phyloP scores from a whole-genome alignment of 305 asterid species.

The Lippia alba region DNA sequence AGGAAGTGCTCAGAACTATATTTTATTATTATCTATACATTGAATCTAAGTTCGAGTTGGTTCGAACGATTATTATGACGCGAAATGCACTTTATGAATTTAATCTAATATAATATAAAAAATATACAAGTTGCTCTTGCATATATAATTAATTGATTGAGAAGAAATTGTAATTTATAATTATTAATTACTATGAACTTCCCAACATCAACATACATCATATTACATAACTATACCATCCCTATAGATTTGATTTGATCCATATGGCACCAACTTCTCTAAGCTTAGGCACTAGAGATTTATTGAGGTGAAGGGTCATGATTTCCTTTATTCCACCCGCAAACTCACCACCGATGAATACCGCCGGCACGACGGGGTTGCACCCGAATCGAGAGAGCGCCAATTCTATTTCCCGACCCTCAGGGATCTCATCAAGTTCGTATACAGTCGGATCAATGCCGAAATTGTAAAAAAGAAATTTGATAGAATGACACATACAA shows the following conservation, averaged over 20 bases:
- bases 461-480: background rate
- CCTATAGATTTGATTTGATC: background rate
- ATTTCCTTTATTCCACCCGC: background rate
- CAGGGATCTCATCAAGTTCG: background rate
- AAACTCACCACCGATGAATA: background rate
- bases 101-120: too few relatives aligned
- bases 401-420: background rate
- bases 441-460: background rate
- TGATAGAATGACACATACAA: background rate
- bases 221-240: too few relatives aligned
- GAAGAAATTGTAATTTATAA: too few relatives aligned
- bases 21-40: too few relatives aligned
- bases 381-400: background rate
- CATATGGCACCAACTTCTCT: background rate
- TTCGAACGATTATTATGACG: too few relatives aligned
- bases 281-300: background rate
- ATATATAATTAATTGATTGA: too few relatives aligned
- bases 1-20: too few relatives aligned
- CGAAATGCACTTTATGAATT: too few relatives aligned
- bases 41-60: too few relatives aligned
- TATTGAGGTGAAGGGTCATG: background rate
- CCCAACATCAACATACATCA: too few relatives aligned
- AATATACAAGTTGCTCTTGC: too few relatives aligned
- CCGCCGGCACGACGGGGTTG: background rate
- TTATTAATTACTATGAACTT: too few relatives aligned